Percentiles rank a stretch among this genome's conserved stretches.
Conservation (phyloP, 2,329 filamentous ascomycete species). For the Thyridium curvatum region DNA sequence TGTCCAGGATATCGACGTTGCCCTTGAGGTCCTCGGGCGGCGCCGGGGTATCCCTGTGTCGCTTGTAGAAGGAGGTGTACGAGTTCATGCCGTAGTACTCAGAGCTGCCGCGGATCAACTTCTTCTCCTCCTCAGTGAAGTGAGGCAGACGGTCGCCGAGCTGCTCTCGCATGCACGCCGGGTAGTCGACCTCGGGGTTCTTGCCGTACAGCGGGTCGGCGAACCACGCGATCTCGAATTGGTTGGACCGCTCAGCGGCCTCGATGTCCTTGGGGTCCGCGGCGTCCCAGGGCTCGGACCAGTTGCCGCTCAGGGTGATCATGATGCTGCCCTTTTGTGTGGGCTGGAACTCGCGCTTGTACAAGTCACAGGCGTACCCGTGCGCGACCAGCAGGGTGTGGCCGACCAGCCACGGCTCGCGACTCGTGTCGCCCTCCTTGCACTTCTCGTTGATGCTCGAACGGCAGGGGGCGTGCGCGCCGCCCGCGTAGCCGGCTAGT, state of each 20-base stretch:
- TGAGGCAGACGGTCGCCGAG: slow-evolving; percentile 27
- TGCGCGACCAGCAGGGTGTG: slow-evolving; percentile 32
- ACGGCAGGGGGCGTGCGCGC: slow-evolving; percentile 23
- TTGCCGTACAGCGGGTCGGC: slow-evolving; percentile 28
- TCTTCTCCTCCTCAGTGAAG: slow-evolving; percentile 31
- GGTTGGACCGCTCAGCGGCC: slow-evolving; percentile 28
- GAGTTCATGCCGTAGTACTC: slow-evolving; percentile 36
- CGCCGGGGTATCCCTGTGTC: slow-evolving; percentile 23
- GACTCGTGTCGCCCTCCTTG: slow-evolving; percentile 22
- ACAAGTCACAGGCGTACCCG: slow-evolving; percentile 27
- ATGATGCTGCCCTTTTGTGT: slow-evolving; percentile 28
- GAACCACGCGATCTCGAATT: slow-evolving; percentile 37
- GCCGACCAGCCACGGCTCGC: slow-evolving; percentile 29
- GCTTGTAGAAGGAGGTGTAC: slow-evolving; percentile 31
- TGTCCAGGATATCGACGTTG: slow-evolving; percentile 27
- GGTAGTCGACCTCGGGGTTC: slow-evolving; percentile 24
- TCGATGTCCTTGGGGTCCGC: slow-evolving; percentile 25
- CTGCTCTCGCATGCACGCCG: slow-evolving; percentile 29
- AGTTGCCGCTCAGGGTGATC: slow-evolving; percentile 34
- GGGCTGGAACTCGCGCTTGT: slow-evolving; percentile 29
- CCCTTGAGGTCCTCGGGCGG: slow-evolving; percentile 32
- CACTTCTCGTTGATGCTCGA: slow-evolving; percentile 22
- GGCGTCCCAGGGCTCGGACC: slow-evolving; percentile 31
- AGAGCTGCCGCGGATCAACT: slow-evolving; percentile 28
- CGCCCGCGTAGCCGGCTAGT: slow-evolving; percentile 25